These are phyloP conservation scores for Furcasterigmium sp. DNA, from an alignment of 2,329 filamentous ascomycete genomes.

Conservation along the genomic window DNA sequence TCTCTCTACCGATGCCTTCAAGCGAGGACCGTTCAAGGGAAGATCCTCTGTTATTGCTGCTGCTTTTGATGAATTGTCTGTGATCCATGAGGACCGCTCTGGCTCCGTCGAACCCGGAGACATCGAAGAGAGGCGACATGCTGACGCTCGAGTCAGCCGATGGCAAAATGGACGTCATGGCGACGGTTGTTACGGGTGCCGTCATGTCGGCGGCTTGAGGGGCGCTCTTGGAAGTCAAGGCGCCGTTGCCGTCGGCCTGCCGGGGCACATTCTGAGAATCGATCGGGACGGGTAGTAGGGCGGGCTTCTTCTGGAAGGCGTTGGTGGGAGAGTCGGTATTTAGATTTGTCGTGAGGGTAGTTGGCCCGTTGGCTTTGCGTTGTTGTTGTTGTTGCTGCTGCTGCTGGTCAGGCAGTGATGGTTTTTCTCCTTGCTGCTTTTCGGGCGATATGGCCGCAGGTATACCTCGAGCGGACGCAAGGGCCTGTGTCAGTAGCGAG, in stretches of 20 bases:
- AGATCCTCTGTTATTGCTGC: slow-evolving; percentile 16
- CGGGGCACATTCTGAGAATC: slow-evolving; percentile 24
- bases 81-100: slow-evolving; percentile 30
- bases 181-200: slow-evolving; percentile 19
- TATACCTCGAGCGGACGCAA: slow-evolving; percentile 54
- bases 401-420: slow-evolving; percentile 4
- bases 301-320: not conserved
- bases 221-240: slow-evolving; percentile 28
- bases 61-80: slow-evolving; percentile 21
- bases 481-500: slow-evolving; percentile 52
- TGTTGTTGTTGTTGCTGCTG: slow-evolving; percentile 5
- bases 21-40: slow-evolving; percentile 21
- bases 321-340: slow-evolving; percentile 16
- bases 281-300: slow-evolving; percentile 5
- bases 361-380: slow-evolving; percentile 2
- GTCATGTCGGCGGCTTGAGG: slow-evolving; percentile 23
- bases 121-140: slow-evolving; percentile 25
- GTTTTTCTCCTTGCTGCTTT: not conserved
- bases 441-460: not conserved
- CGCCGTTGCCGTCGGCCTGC: slow-evolving; percentile 26
- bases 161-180: slow-evolving; percentile 13
- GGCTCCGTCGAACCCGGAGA: slow-evolving; percentile 24
- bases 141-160: slow-evolving; percentile 20
- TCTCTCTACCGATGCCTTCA: slow-evolving; percentile 28
- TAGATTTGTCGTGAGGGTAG: not conserved